phyloP scores from a whole-genome alignment of 2,329 filamentous ascomycete genomes.

The Botrytis fabae region DNA sequence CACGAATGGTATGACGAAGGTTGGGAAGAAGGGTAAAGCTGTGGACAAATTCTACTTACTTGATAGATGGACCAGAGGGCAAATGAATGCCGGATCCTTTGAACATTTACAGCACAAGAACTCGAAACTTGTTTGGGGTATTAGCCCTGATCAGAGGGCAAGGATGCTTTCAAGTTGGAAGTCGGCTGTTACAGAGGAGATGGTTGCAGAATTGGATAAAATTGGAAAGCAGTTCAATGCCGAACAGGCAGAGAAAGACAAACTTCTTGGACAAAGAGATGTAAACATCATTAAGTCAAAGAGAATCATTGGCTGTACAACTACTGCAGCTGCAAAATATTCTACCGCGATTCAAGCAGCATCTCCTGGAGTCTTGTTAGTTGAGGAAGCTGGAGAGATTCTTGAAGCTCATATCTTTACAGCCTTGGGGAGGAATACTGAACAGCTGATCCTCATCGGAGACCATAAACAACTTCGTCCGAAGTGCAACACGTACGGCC shows the following conservation, averaged over 20 bases:
- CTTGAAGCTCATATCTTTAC: conserved; percentile 67
- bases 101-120: conserved; percentile 34
- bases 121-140: conserved; percentile 52
- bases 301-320: conserved; percentile 68
- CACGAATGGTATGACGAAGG: conserved; percentile 47
- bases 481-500: conserved; percentile 57
- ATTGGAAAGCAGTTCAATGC: conserved; percentile 47
- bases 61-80: conserved; percentile 52
- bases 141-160: conserved; percentile 45
- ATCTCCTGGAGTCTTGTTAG: conserved; percentile 56
- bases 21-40: conserved; percentile 49
- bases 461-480: conserved; percentile 73
- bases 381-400: conserved; percentile 75
- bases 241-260: conserved; percentile 45
- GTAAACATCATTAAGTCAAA: conserved; percentile 51
- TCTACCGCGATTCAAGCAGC: conserved; percentile 53
- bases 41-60: conserved; percentile 53
- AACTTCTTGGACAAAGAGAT: conserved; percentile 48
- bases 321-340: conserved; percentile 67
- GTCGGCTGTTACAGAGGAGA: conserved; percentile 51
- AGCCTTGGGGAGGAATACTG: conserved; percentile 53
- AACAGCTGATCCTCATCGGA: conserved; percentile 69
- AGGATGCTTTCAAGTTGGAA: conserved; percentile 47
- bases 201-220: conserved; percentile 45
- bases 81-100: conserved; percentile 48